Percentiles rank a stretch among this genome's conserved stretches.
phyloP scores from a whole-genome alignment of 257 asterid species.

The Ocimum tenuiflorum region DNA sequence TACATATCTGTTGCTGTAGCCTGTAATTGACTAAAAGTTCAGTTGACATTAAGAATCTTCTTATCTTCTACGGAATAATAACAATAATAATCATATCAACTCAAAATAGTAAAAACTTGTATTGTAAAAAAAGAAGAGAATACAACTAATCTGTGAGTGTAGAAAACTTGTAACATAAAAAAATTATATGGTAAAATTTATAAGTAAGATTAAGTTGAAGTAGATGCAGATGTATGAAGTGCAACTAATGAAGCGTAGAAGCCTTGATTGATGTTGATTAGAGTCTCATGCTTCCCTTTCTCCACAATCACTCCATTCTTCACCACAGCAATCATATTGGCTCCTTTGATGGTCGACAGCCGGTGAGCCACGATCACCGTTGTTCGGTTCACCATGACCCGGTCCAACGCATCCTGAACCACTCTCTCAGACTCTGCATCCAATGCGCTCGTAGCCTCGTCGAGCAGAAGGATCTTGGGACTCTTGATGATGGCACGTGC shows the following conservation, averaged over 20 bases:
- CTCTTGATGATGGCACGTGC: slow-evolving; percentile 75
- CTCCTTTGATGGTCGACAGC: slow-evolving; percentile 69
- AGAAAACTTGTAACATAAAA: no score
- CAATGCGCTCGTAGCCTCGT: no score
- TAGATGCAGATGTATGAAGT: slow-evolving; percentile 37
- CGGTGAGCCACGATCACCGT: slow-evolving; percentile 83
- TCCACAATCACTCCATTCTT: slow-evolving; percentile 71
- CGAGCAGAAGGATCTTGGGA: slow-evolving; percentile 56
- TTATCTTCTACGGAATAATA: no score
- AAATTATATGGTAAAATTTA: no score
- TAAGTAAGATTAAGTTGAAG: not conserved
- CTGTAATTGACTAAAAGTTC: no score
- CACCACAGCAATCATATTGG: slow-evolving; percentile 75
- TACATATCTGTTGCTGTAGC: no score
- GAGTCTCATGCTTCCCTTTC: slow-evolving; percentile 65
- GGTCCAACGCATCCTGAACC: slow-evolving; percentile 75
- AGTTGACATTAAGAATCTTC: no score
- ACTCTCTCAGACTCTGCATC: slow-evolving; percentile 35
- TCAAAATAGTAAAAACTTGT: no score
- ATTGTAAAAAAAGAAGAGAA: no score
- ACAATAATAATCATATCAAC: no score
- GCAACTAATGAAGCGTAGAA: slow-evolving; percentile 63
- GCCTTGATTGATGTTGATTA: slow-evolving; percentile 58
- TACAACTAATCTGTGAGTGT: no score
- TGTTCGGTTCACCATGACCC: slow-evolving; percentile 65